phyloP scores from a whole-genome alignment of 1,284 basidiomycete species.

The Sporisorium iseilematis-ciliati region DNA sequence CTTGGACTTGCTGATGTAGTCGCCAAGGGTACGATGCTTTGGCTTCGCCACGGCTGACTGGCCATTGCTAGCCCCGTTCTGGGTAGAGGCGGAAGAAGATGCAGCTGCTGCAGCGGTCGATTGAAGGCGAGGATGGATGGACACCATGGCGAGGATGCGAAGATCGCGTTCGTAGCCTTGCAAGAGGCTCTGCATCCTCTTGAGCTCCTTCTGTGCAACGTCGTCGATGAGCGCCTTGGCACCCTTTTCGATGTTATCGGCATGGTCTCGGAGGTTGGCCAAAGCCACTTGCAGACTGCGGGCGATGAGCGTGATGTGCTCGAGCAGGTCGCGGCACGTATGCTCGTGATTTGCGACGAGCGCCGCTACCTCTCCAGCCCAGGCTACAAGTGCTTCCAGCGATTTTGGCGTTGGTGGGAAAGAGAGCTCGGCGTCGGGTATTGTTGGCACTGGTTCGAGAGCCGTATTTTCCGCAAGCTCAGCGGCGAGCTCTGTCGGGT shows the following conservation, averaged over 20 bases:
- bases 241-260: constrained; percentile 56
- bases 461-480: constrained; percentile 53
- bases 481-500: constrained; percentile 55
- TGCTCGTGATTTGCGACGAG: constrained; percentile 17
- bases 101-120: constrained; percentile 27
- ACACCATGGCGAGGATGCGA: constrained; percentile 56
- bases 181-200: constrained; percentile 60
- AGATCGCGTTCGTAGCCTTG: constrained; percentile 62
- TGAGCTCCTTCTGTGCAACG: constrained; percentile 54
- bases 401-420: constrained; percentile 58
- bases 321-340: constrained; percentile 32
- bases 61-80: constrained; percentile 21
- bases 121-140: constrained; percentile 58
- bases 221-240: constrained; percentile 48
- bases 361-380: constrained; percentile 42
- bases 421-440: constrained; percentile 41
- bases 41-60: constrained; percentile 19
- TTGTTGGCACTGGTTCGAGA: constrained; percentile 28
- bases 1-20: constrained; percentile 58
- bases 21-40: constrained; percentile 56
- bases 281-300: constrained; percentile 62
- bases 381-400: constrained; percentile 52
- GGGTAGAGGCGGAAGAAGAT: constrained; percentile 20
- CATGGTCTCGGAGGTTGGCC: constrained; percentile 61
- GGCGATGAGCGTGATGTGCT: constrained; percentile 51